A percentile compares a stretch with the other conserved stretches of the same genome.
phyloP scores from a whole-genome alignment of 768 basidiomycete genomes.

The Cubamyces sp. region DNA sequence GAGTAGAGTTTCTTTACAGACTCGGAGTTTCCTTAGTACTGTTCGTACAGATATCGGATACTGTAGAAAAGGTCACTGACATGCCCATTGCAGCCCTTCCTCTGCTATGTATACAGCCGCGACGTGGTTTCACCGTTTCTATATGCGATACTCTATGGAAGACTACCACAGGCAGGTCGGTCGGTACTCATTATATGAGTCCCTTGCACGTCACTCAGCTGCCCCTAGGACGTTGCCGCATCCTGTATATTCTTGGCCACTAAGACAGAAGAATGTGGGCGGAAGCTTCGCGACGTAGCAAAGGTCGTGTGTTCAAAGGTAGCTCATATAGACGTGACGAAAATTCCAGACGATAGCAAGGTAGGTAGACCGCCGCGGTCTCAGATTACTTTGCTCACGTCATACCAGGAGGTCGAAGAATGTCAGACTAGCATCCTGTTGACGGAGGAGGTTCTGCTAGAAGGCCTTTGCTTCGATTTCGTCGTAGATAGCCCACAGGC shows the following conservation, averaged over 20 bases:
- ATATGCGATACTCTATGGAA: slow-evolving; percentile 84
- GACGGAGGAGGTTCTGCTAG: slow-evolving; percentile 78
- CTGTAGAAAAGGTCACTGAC: slow-evolving; percentile 20
- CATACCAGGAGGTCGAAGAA: slow-evolving; percentile 70
- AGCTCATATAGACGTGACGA: slow-evolving; percentile 53
- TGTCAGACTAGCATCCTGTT: slow-evolving; percentile 69
- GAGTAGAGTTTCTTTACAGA: slow-evolving; percentile 85
- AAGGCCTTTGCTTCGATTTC: slow-evolving; percentile 87
- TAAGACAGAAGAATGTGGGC: slow-evolving; percentile 89
- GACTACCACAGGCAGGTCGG: slow-evolving; percentile 80
- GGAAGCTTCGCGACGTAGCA: slow-evolving; percentile 86
- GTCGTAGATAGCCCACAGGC: slow-evolving; percentile 78
- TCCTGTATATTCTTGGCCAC: slow-evolving; percentile 87
- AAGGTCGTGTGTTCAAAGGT: slow-evolving; percentile 74
- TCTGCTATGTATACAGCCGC: slow-evolving; percentile 87
- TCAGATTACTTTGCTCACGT: slow-evolving; percentile 4
- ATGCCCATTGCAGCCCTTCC: slow-evolving; percentile 57
- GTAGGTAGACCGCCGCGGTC: slow-evolving; percentile 41
- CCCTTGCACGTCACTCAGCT: slow-evolving; percentile 3
- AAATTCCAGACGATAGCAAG: slow-evolving; percentile 66
- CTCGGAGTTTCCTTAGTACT: slow-evolving; percentile 75
- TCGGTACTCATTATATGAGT: background rate
- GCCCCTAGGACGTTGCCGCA: slow-evolving; percentile 75
- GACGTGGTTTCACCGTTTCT: slow-evolving; percentile 91
- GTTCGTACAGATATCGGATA: slow-evolving; percentile 50